Base-by-base conservation (phyloP, 768 basidiomycete species). In the Lentinula detonsa region DNA sequence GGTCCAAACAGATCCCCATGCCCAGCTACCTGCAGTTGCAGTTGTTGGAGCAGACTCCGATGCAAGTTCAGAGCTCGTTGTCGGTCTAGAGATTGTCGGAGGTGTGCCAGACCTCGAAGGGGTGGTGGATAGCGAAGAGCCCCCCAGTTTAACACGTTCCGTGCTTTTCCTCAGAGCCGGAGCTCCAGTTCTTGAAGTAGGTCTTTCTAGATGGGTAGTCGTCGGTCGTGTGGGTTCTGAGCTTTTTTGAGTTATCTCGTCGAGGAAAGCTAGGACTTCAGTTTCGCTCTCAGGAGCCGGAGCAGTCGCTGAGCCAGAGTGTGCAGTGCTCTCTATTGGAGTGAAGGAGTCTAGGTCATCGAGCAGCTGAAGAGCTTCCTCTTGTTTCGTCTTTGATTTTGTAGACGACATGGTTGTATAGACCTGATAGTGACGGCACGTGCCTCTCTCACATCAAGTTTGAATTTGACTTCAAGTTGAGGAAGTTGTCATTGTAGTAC, bases 181-280 rank as follows among this genome's bases (percentile, higher is more conserved):
- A 3, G 89, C 90, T 39, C 86, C 84, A 37, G 87, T 82, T 51
- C 88, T 83, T 57, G 87, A 86, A 57, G 77, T 66, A 13, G 83
- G 83, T 15, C 84, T 76, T 54, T 86, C 85, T 60, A 82, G 74
- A 65, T 83, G 79, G 33, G 78, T 70, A 28, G 81, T 74, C 15
- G 86, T 74, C 4, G 83, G 68, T 31, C 88, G 85, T 18, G 87
- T 84, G 11, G 90, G 88, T 65, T 90, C 91, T 5, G 88, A 81
- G 72, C 87, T 90, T 75, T 93, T 95, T 83, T 92, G 91, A 0
- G 91, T 94, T 65, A 96, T 93, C 74, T 97, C 93, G 71, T 97
- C 92, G 45, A 97, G 84, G 78, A 95, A 96, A 15, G 93, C 94
- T 31, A 95, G 84, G 28, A 91, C 94, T 63, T 93, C 91, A 2